Base-by-base conservation (phyloP, 75 land plant species). In the Azolla pinnata region DNA sequence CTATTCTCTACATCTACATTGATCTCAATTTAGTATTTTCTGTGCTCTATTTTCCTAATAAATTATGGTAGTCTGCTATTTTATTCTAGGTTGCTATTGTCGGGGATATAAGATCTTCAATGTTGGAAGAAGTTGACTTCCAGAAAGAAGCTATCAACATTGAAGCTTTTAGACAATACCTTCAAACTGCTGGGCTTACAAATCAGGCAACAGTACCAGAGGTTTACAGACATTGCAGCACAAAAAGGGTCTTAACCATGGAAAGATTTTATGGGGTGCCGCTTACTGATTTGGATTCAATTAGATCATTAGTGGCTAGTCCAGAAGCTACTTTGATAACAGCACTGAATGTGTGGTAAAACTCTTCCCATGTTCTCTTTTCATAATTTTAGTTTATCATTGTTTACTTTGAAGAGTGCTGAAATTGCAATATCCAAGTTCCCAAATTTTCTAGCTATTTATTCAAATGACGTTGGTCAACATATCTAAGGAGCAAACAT, bases 71-170 rank as follows among this genome's bases (percentile, higher is more conserved):
- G 7, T 8, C 7, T n/a, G 8, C 19, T 7, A 4, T 8, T 4
- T 19, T 8, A 31, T 1, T 33, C 38, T 67, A 88, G 98, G 98
- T 89, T 35, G 79, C 72, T 19, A 83, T 95, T 61, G 71, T 95
- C 1, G 73, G 76, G 55, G 99, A 95, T 74, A 85, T 89, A 62
- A 75, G 81, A 64, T 79, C 72, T 24, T 95, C 99, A 20, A 95
- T 95, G 96, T 79, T 95, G 67, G 99, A 95, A 78, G 99, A 95
- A 65, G 90, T 85, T 75, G 91, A 95, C 71, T 95, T 89, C 51
- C 62, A 65, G 32, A 95, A 95, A 69, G 99, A 95, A 70, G 99
- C 96, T 61, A 54, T 75, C 44, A 89, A 95, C 57, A 76, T 95
- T 45, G 88, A 95, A 59, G 31, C 91, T 2, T 95, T 95, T 48